Base-by-base conservation (phyloP, 805 yeast species). In the Ogataea angusta region DNA sequence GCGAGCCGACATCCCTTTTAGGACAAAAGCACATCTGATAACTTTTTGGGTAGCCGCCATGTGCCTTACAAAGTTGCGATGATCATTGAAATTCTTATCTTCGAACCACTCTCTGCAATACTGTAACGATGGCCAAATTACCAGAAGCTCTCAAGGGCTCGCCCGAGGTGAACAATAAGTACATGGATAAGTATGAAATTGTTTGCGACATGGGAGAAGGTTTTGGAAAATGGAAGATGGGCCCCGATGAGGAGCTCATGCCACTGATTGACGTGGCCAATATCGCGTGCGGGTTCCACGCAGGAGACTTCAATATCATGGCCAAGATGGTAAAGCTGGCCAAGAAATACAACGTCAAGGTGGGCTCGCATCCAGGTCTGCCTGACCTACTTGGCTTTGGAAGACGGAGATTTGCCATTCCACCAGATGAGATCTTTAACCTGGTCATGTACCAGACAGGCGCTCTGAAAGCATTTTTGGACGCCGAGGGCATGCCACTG, bases 221-320 rank as follows among this genome's bases (percentile, higher is more conserved):
- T 0, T 64, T 51, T 47, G 70, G 70, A 5, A 59, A 54, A 22
- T 65, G 62, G 60, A 62, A 53, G 37, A 57, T 65, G 61, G 70
- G 67, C 0, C 68, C 68, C 5, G 70, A 66, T 48, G 66, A 56
- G 14, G 69, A 67, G 18, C 59, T 67, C 22, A 66, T 67, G 68
- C 68, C 68, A 12, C 46, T 52, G 17, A 66, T 67, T 34, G 68
- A 66, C 46, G 53, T 58, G 6, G 71, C 71, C 6, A 67, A 67
- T 40, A 48, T 67, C 39, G 71, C 71, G 8, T 67, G 71, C 49
- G 71, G 71, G 4, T 66, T 61, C 34, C 71, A 67, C 46, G 71
- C 69, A 25, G 69, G 70, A 13, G 70, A 67, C 46, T 62, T 58
- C 36, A 59, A 53, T 25, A 64, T 57, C 25, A 67, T 67, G 71